These are phyloP conservation scores for Galerina marginata DNA, from an alignment of 768 basidiomycete species.

Conservation along the genomic window DNA sequence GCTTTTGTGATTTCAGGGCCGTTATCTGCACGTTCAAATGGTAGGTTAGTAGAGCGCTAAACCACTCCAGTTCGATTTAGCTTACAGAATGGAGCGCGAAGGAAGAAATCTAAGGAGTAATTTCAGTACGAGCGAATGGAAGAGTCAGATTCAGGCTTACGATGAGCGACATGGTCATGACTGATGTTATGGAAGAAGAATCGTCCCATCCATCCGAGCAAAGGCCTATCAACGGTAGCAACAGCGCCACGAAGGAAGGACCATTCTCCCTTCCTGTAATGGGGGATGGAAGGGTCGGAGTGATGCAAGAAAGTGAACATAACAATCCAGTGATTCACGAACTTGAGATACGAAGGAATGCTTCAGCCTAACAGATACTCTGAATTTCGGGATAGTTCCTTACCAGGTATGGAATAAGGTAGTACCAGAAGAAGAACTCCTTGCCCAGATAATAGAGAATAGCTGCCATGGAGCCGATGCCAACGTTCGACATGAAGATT, in stretches of 20 bases:
- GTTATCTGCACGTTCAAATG: slow-evolving; percentile 44
- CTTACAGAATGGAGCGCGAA: slow-evolving; percentile 58
- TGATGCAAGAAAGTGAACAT: slow-evolving; percentile 68
- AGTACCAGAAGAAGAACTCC: slow-evolving; percentile 35
- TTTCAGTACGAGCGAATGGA: neutral
- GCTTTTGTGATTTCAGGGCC: slow-evolving; percentile 58
- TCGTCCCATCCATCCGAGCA: slow-evolving; percentile 62
- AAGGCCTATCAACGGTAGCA: slow-evolving; percentile 60
- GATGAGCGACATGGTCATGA: slow-evolving; percentile 52
- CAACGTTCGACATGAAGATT: slow-evolving; percentile 43
- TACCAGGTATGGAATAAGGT: slow-evolving; percentile 51
- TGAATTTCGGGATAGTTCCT: slow-evolving; percentile 16
- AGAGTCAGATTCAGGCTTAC: slow-evolving; percentile 27
- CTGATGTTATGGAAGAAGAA: slow-evolving; percentile 66
- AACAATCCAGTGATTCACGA: slow-evolving; percentile 50
- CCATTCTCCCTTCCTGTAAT: slow-evolving; percentile 59
- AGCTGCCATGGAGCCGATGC: slow-evolving; percentile 29
- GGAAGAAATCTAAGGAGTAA: slow-evolving; percentile 45
- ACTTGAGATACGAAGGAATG: slow-evolving; percentile 23
- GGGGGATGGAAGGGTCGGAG: slow-evolving; percentile 60
- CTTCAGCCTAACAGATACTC: neutral
- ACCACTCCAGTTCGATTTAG: neutral
- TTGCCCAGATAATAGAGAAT: slow-evolving; percentile 29
- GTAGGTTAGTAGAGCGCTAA: slow-evolving; percentile 31
- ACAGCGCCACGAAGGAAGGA: slow-evolving; percentile 61